phyloP scores from a whole-genome alignment of 2,329 filamentous ascomycete genomes.

The Chaetomiaceae sp. region DNA sequence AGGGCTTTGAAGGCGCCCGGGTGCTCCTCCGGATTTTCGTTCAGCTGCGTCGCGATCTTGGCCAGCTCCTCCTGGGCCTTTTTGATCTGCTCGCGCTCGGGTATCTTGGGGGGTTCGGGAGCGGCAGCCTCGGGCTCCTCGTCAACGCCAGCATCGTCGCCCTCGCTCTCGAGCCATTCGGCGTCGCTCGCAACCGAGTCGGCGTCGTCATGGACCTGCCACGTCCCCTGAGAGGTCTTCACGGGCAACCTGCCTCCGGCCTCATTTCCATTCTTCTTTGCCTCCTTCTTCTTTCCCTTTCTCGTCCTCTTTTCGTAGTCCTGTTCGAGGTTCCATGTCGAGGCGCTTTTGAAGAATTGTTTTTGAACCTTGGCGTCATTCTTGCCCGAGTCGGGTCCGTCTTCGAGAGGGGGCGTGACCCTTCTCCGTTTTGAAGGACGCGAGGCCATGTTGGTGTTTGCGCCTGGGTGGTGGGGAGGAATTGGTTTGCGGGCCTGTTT shows the following conservation, averaged over 20 bases:
- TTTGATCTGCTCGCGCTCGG: constrained; percentile 72
- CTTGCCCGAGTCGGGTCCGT: constrained; percentile 35
- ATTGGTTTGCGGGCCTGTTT: background rate
- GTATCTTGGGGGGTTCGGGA: constrained; percentile 57
- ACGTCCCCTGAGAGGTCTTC: constrained; percentile 73
- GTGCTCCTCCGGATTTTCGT: constrained; percentile 91
- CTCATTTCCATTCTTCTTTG: constrained; percentile 35
- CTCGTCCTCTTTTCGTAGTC: constrained; percentile 78
- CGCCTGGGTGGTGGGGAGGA: constrained; percentile 3
- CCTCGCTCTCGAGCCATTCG: constrained; percentile 59
- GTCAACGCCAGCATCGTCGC: constrained; percentile 48
- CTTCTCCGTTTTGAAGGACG: constrained; percentile 54
- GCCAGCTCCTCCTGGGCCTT: constrained; percentile 91
- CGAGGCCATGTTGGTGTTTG: constrained; percentile 40
- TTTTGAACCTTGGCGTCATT: constrained; percentile 44
- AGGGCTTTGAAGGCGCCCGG: constrained; percentile 72
- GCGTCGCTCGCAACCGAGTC: constrained; percentile 55
- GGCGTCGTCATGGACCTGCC: constrained; percentile 53
- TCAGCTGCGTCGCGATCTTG: constrained; percentile 71
- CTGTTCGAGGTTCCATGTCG: constrained; percentile 87
- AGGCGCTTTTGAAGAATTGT: constrained; percentile 67
- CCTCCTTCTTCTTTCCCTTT: constrained; percentile 69
- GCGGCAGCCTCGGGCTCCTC: constrained; percentile 41
- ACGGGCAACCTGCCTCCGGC: constrained; percentile 62
- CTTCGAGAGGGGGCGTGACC: constrained; percentile 49